Percentiles rank a stretch among this genome's conserved stretches.
Conservation (phyloP, 169 alveolate species). For the Babesia divergens region DNA sequence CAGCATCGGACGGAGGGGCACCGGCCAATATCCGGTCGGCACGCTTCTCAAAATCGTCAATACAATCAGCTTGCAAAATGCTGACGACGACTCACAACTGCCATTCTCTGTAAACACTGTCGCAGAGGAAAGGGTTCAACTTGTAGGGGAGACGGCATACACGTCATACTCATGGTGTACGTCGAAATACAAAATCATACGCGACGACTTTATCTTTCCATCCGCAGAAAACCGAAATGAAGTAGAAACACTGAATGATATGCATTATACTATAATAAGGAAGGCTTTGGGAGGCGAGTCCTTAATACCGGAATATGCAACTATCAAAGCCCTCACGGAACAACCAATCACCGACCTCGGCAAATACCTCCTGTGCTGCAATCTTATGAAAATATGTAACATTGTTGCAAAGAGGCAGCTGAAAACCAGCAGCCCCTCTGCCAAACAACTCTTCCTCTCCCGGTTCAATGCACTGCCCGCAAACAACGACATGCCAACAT, state of each 20-base stretch:
- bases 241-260: not conserved
- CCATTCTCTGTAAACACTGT: not conserved
- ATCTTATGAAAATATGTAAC: not conserved
- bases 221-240: not conserved
- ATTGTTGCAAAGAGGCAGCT: conserved; percentile 10
- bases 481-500: not conserved
- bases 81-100: not conserved
- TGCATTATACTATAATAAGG: not conserved
- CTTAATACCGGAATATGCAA: not conserved
- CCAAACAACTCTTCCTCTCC: not conserved
- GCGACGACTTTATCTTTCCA: conserved; percentile 7
- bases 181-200: not conserved
- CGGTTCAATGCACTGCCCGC: not conserved
- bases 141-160: not conserved
- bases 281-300: not conserved
- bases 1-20: not conserved
- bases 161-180: not conserved
- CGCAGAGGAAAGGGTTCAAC: not conserved
- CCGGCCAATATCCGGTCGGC: not conserved
- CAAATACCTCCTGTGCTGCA: not conserved
- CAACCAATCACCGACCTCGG: not conserved
- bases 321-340: not conserved
- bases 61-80: not conserved
- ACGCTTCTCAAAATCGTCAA: not conserved
- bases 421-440: conserved; percentile 2